These are phyloP conservation scores for Acidomyces sp. DNA, from an alignment of 495 filamentous ascomycete genomes.

Conservation along the genomic window DNA sequence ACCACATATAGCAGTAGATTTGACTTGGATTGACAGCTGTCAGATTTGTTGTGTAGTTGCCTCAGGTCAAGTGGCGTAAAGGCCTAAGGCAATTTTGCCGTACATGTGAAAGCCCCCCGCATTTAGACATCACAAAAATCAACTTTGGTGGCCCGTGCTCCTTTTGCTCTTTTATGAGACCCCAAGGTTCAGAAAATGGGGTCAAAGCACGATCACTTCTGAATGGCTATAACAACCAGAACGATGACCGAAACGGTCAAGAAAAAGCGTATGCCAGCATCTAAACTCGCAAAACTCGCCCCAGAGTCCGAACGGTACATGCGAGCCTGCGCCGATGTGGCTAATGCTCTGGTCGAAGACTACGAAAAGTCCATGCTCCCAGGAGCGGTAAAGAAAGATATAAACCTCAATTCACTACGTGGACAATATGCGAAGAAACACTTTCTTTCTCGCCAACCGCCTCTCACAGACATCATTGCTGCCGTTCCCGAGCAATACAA, in stretches of 20 bases:
- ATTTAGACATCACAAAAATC: too few relatives aligned
- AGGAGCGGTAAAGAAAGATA: slow-evolving; percentile 59
- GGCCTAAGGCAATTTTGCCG: too few relatives aligned
- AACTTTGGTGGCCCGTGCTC: too few relatives aligned
- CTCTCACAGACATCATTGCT: slow-evolving; percentile 90
- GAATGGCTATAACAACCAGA: slow-evolving; percentile 45
- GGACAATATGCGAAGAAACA: slow-evolving; percentile 87
- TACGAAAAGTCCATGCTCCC: slow-evolving; percentile 66
- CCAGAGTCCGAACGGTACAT: slow-evolving; percentile 91
- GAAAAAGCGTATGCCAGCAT: slow-evolving; percentile 33
- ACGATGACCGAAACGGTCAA: slow-evolving; percentile 38
- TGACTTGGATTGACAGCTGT: too few relatives aligned
- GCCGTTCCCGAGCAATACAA: slow-evolving; percentile 98
- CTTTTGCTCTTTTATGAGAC: too few relatives aligned
- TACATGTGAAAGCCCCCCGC: too few relatives aligned
- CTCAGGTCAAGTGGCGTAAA: too few relatives aligned
- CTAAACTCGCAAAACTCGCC: slow-evolving; percentile 60
- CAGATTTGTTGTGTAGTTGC: too few relatives aligned
- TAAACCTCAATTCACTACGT: slow-evolving; percentile 85
- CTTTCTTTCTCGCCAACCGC: slow-evolving; percentile 67
- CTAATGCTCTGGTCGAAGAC: slow-evolving; percentile 82
- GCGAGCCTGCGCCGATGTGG: slow-evolving; percentile 88
- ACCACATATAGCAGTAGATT: too few relatives aligned
- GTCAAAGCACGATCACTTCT: too few relatives aligned
- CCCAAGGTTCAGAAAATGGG: too few relatives aligned